Evolutionary conservation across 164 flowering plant species (phyloP).

Genomic region (Annona squamosa): DNA sequence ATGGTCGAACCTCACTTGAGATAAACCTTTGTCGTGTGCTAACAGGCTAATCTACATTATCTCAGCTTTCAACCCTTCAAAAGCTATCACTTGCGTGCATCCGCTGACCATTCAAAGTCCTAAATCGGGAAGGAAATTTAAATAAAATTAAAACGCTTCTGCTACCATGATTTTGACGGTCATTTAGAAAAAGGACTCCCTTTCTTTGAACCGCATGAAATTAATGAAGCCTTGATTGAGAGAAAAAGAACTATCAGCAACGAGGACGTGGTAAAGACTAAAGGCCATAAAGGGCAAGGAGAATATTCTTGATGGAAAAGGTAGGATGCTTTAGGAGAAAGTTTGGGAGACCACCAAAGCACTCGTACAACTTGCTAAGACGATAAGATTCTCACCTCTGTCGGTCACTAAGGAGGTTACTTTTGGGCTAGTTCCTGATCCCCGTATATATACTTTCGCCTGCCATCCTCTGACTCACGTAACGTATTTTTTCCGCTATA

Average conservation of each 20-base stretch:
- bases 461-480: no score
- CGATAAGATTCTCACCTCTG: neutral
- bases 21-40: no score
- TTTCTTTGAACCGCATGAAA: neutral
- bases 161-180: neutral
- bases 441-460: no score
- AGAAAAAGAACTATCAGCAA: neutral
- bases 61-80: no score
- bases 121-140: no score
- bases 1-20: no score
- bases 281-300: neutral
- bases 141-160: no score
- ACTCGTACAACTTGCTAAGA: slow-evolving; percentile 6
- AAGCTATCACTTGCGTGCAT: no score
- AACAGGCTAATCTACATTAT: no score
- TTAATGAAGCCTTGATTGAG: neutral
- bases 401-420: neutral
- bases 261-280: neutral
- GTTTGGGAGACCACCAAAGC: slow-evolving; percentile 8
- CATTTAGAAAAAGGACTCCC: neutral
- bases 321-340: neutral
- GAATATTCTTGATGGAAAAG: neutral
- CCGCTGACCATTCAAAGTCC: no score
- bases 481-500: neutral
- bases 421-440: no score